A percentile compares a stretch with the other conserved stretches of the same genome.
Evolutionary conservation across 331 rosid genomes (phyloP).

Genomic region (Pyrus hybrid): DNA sequence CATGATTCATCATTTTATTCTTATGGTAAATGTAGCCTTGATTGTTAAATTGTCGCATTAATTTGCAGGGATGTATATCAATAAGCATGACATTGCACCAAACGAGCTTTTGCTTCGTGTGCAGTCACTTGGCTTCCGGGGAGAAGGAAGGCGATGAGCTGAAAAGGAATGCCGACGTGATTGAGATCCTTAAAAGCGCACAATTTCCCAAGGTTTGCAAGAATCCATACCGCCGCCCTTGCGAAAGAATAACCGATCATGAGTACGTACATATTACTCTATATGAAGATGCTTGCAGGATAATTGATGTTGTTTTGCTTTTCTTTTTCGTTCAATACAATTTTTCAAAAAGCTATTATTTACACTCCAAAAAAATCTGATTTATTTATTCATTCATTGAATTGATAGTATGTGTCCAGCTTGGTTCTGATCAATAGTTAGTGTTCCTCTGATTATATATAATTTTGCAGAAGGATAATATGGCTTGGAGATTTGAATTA

Average conservation of each 20-base stretch:
- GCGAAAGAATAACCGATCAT: conserved; percentile 68
- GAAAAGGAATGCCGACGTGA: conserved; percentile 72
- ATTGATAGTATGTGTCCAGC: background rate
- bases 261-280: conserved; percentile 41
- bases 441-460: background rate
- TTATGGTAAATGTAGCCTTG: background rate
- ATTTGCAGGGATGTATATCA: conserved; percentile 85
- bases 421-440: background rate
- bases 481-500: conserved; percentile 98
- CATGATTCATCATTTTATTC: too few relatives aligned
- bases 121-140: conserved; percentile 97
- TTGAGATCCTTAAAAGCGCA: conserved; percentile 67
- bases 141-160: conserved; percentile 95
- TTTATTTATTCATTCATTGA: too few relatives aligned
- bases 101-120: conserved; percentile 84
- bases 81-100: conserved; percentile 91
- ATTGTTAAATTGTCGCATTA: background rate
- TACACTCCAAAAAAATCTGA: too few relatives aligned
- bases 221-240: conserved; percentile 44
- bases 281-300: background rate
- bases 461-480: conserved; percentile 57
- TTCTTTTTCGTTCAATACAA: background rate
- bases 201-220: conserved; percentile 77
- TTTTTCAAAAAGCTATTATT: too few relatives aligned
- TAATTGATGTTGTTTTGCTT: background rate